Percentiles rank a stretch among this genome's conserved stretches.
Conservation (phyloP, 2,329 filamentous ascomycete species). For the Aspergillus sp. region DNA sequence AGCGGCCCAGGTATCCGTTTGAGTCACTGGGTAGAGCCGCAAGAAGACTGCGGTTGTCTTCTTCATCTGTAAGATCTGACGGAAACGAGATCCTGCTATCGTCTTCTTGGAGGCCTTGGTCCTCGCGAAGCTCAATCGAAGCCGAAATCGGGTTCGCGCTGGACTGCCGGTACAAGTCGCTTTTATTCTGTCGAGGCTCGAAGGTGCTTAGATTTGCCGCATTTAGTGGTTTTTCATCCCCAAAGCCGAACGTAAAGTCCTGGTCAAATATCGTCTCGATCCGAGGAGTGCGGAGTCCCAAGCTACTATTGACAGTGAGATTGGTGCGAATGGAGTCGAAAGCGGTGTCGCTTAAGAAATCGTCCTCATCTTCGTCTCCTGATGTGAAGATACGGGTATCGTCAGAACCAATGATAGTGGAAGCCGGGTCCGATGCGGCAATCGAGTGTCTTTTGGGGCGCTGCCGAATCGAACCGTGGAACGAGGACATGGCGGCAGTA, state of each 20-base stretch:
- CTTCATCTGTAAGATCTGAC: constrained; percentile 23
- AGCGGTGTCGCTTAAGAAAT: constrained; percentile 59
- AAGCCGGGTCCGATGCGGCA: constrained; percentile 57
- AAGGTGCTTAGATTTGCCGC: not conserved
- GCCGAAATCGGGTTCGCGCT: constrained; percentile 18
- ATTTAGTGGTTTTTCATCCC: constrained; percentile 41
- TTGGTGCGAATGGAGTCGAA: constrained; percentile 63
- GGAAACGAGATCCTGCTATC: constrained; percentile 19
- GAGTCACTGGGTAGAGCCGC: constrained; percentile 25
- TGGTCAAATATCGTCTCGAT: constrained; percentile 65
- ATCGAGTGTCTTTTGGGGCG: constrained; percentile 54
- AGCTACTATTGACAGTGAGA: constrained; percentile 53
- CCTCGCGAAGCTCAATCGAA: constrained; percentile 10
- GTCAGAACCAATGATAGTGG: constrained; percentile 60
- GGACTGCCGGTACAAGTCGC: not conserved
- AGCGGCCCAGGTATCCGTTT: constrained; percentile 7
- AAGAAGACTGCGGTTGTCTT: constrained; percentile 28
- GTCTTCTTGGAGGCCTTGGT: constrained; percentile 12
- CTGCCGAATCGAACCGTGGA: constrained; percentile 31
- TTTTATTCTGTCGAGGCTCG: not conserved
- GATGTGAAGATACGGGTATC: constrained; percentile 57
- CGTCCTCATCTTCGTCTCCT: constrained; percentile 60
- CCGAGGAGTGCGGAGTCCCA: constrained; percentile 53
- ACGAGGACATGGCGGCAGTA: constrained; percentile 26
- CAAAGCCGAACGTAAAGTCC: constrained; percentile 37